Evolutionary conservation across 2,329 filamentous ascomycete species (phyloP), one percentile per base, ranked within the genome.

Genomic region (Didymella pinodella): DNA sequence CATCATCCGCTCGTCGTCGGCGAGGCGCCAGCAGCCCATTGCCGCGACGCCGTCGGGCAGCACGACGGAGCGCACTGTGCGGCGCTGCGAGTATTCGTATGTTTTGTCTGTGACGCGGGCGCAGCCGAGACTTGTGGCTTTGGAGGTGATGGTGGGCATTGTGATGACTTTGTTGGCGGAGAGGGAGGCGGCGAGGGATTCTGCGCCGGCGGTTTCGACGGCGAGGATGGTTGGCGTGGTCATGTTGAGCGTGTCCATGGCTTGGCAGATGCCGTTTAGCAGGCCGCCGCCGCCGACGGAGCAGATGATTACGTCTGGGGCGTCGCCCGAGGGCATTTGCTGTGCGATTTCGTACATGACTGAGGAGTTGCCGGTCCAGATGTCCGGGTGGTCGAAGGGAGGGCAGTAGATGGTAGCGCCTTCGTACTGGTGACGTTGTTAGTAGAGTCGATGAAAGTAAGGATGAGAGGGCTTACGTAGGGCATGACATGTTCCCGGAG

Each of bases 261-360:
- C 91, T 71, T 88, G 82, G 77, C 91, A 86, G 55, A 96, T 79
- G 4, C 92, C 92, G 69, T 89, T 90, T 51, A 96, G 83, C 22
- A 96, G 78, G 0, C 92, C 92, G 16, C 92, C 92, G 10, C 92
- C 92, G 7, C 92, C 92, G 36, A 93, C 90, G 58, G 84, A 89
- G 77, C 90, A 94, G 44, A 95, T 84, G 12, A 96, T 82, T 3
- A 84, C 90, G 68, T 93, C 88, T 3, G 90, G 83, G 10, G 81
- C 79, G 1, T 77, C 75, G 3, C 78, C 75, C 31, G 70, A 69
- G 61, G 75, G 58, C 62, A 82, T 69, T 63, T 84, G 79, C 2
- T 72, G 60, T 18, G 71, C 67, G 26, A 84, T 75, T 67, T 85
- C 83, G 57, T 84, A 79, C 52, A 91, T 80, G 20, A 91, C 77